phyloP scores from a whole-genome alignment of 176 grass and related monocot species.

The Eragrostis curvula region DNA sequence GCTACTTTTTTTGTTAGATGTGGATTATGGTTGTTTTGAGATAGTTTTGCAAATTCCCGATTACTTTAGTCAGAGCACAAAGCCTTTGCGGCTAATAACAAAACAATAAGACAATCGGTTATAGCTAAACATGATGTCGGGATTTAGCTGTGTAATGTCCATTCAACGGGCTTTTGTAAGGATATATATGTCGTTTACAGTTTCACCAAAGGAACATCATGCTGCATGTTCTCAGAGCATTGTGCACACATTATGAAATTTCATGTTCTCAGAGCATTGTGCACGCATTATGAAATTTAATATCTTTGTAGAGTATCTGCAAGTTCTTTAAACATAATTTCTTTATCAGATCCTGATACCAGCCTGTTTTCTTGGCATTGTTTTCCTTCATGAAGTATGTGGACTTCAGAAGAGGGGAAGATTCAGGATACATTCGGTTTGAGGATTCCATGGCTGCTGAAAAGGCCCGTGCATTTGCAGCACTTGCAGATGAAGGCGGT shows the following conservation, averaged over 20 bases:
- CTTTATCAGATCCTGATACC: slow-evolving; percentile 14
- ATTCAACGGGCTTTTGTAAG: slow-evolving; percentile 19
- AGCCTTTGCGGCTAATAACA: slow-evolving; percentile 20
- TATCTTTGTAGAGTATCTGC: not conserved
- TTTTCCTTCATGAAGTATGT: slow-evolving; percentile 61
- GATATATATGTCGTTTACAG: not conserved
- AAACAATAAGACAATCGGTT: slow-evolving; percentile 13
- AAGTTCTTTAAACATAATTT: slow-evolving; percentile 36
- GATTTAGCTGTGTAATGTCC: not conserved
- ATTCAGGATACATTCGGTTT: slow-evolving; percentile 82
- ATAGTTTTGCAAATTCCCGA: slow-evolving; percentile 24
- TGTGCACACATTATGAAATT: slow-evolving; percentile 18
- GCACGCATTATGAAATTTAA: slow-evolving; percentile 7
- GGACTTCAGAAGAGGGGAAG: slow-evolving; percentile 85
- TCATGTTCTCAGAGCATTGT: not conserved
- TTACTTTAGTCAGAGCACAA: slow-evolving; percentile 6
- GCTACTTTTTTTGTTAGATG: not conserved
- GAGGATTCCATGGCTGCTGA: slow-evolving; percentile 73
- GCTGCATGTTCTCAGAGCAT: not conserved
- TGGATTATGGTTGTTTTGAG: slow-evolving; percentile 3
- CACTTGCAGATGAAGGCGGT: slow-evolving; percentile 77
- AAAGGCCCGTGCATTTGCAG: slow-evolving; percentile 79
- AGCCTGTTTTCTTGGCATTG: not conserved
- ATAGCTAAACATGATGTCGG: slow-evolving; percentile 11
- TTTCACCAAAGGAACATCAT: not conserved